Evolutionary conservation across 2,329 filamentous ascomycete species (phyloP), one percentile per base, ranked within the genome.

Genomic region (Microascus cirrosus): DNA sequence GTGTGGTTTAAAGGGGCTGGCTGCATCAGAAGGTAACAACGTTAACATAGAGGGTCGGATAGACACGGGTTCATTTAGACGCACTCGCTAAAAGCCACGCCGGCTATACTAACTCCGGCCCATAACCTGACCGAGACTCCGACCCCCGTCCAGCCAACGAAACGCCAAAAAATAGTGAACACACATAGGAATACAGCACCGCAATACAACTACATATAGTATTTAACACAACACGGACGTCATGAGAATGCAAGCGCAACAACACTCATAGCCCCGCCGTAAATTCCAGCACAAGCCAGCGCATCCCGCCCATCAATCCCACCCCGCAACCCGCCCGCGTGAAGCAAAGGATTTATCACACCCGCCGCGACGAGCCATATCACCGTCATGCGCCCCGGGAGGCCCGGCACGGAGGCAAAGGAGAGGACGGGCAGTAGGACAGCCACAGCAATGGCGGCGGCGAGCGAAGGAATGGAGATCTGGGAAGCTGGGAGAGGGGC

Each of bases 391-490:
- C 83, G 75, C 1, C 78, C 80, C 0, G 78, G 65, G 60, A 85
- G 82, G 6, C 77, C 76, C 0, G 77, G 74, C 22, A 86, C 79
- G 24, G 83, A 72, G 5, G 75, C 68, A 64, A 86, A 87, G 0
- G 80, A 76, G 10, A 86, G 64, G 1, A 85, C 72, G 0, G 84
- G 83, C 0, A 83, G 69, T 6, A 86, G 68, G 1, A 86, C 71
- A 0, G 78, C 76, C 0, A 74, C 70, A 0, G 77, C 78, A 11
- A 79, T 68, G 1, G 78, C 75, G 22, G 75, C 64, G 8, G 78
- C 76, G 6, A 51, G 8, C n/a, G 39, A 54, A 8, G 25, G 51
- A 35, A 34, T 34, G 11, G 52, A 50, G 35, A 35, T n/a, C 10
- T 50, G 45, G n/a, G 48, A 12, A 4, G n/a, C 5, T 18, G n/a